Evolutionary conservation across 345 rosid species (phyloP), one percentile per base, ranked within the genome.

Genomic region (Salix caprea): DNA sequence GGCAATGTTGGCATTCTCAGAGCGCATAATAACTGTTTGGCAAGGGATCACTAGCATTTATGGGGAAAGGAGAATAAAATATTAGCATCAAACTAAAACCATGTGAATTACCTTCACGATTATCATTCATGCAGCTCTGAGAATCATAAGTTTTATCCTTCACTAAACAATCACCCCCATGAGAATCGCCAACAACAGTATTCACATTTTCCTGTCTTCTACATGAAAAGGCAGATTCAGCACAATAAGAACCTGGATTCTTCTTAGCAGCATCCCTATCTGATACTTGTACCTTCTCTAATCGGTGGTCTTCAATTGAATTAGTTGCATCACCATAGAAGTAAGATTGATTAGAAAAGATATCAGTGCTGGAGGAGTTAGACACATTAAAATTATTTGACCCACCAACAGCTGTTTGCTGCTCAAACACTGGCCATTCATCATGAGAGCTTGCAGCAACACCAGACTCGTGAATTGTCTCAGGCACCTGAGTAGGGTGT

Each of bases 401-500:
- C 56, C 72, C 76, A 69, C 71, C 76, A 61, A 70, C 66, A 76
- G 78, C 66, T 40, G 77, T 46, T 71, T 73, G 54, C 46, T 71
- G 82, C 32, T 81, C 84, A 72, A 61, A 58, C 67, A 70, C 69
- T 42, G 74, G 80, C 83, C 81, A 79, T 60, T 80, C 78, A 76
- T 74, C 48, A 21, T 71, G 76, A 69, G 62, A 82, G 72, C 71
- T 79, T 39, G 70, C 73, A 54, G 39, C 61, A 71, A 56, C 65
- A 34, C 50, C 48, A 36, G 74, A 71, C 61, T 67, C 76, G 73
- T 28, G 62, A 24, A 52, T 74, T 46, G 18, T 62, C 46, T 81
- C 77, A 10, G 78, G 23, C 50, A 58, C 60, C 16, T 39, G 60
- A 42, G 70, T 34, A 30, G 28, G 56, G 62, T 69, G 36, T 32